phyloP scores from a whole-genome alignment of 768 basidiomycete species.

The Boletus vinaceobasis region DNA sequence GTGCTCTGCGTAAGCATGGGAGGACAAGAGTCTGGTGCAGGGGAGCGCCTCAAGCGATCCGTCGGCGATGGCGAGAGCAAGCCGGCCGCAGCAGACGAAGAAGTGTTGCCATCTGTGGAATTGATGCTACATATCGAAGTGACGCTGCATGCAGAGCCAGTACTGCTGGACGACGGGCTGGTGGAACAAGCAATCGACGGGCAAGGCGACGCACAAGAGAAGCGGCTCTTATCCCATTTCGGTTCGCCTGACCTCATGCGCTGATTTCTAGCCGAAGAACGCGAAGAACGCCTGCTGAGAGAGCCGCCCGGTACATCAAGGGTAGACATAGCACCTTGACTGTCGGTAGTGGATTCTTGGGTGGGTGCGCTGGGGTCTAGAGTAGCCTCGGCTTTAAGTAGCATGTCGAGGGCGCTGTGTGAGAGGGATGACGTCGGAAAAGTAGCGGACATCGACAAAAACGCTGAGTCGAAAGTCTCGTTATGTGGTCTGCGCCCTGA shows the following conservation, averaged over 20 bases:
- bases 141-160: slow-evolving; percentile 26
- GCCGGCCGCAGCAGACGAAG: slow-evolving; percentile 15
- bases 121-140: slow-evolving; percentile 19
- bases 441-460: slow-evolving; percentile 20
- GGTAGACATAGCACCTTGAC: slow-evolving; percentile 20
- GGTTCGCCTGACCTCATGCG: slow-evolving; percentile 23
- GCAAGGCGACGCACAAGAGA: slow-evolving; percentile 29
- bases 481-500: slow-evolving; percentile 23
- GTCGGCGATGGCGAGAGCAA: slow-evolving; percentile 27
- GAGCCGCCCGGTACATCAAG: slow-evolving; percentile 23
- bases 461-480: slow-evolving; percentile 21
- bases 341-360: slow-evolving; percentile 18
- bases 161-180: slow-evolving; percentile 22
- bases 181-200: slow-evolving; percentile 24
- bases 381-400: slow-evolving; percentile 31
- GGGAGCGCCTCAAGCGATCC: slow-evolving; percentile 30
- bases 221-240: slow-evolving; percentile 29
- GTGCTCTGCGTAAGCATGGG: slow-evolving; percentile 45
- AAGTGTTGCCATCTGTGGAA: slow-evolving; percentile 12
- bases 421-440: slow-evolving; percentile 34
- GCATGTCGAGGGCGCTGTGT: slow-evolving; percentile 26
- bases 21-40: slow-evolving; percentile 36
- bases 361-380: slow-evolving; percentile 15
- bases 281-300: slow-evolving; percentile 31
- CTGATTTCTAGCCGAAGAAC: slow-evolving; percentile 27